Base-by-base conservation (phyloP, 495 filamentous ascomycete genomes). In the Podospora fimiseda region DNA sequence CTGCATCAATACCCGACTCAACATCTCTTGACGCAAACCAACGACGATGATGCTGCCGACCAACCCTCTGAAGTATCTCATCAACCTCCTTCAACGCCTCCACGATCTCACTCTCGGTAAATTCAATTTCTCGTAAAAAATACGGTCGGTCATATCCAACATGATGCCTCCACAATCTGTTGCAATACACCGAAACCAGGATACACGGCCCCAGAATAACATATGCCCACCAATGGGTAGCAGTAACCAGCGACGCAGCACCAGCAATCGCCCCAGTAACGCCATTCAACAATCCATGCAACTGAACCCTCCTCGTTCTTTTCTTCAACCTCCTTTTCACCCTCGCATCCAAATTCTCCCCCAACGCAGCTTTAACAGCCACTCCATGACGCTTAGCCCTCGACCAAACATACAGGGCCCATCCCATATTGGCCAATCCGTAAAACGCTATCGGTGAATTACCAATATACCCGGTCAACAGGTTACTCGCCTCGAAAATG, bases 181-280 rank as follows among this genome's bases (percentile, higher is more conserved):
- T 78, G 58, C 66, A 68, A 8, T 64, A 16, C 13, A 74, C 66
- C 13, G 70, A 58, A 3, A 63, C 61, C 11, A 74, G 62, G 19
- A 80, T 73, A 50, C 77, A 79, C 0, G 74, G 74, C n/a, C 70
- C 59, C 46, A 80, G 47, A 0, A 77, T 64, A 1, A 74, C 61
- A 38, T 80, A 80, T 33, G 74, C 77, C 69, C 70, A 74, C 74
- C 75, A 79, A 16, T 62, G 61, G 36, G 65, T 70, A 0, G 74
- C 73, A 1, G 77, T 78, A 27, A 74, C 68, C 55, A 79, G 69
- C 0, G 74, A 77, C 2, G 70, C 74, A 9, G 66, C 74, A n/a
- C 75, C 77, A 11, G 75, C 74, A 6, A 77, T 60, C 0, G 77
- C 41, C 1, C 74, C 75, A n/a, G 67, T 74, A 0, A 71, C 1